phyloP scores from a whole-genome alignment of 2,329 filamentous ascomycete species.

The Zalaria obscura region DNA sequence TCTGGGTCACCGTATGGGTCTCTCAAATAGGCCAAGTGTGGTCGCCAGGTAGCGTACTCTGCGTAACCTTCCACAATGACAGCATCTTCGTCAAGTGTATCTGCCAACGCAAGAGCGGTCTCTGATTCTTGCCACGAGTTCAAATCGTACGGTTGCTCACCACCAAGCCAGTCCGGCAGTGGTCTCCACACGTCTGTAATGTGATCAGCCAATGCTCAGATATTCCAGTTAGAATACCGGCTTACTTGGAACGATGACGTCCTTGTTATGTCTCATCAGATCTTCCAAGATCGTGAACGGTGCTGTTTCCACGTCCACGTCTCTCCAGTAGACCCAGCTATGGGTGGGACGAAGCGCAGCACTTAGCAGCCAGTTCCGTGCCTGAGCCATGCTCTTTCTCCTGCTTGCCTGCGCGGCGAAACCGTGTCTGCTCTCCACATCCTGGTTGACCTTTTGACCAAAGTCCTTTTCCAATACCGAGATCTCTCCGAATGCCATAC shows the following conservation, averaged over 20 bases:
- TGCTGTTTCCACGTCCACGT: slow-evolving; percentile 95
- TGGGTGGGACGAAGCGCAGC: slow-evolving; percentile 87
- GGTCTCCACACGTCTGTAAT: slow-evolving; percentile 73
- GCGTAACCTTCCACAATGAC: slow-evolving; percentile 98
- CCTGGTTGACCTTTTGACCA: slow-evolving; percentile 92
- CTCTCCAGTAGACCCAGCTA: slow-evolving; percentile 98
- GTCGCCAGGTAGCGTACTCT: slow-evolving; percentile 96
- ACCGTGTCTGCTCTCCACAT: slow-evolving; percentile 92
- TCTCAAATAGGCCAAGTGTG: slow-evolving; percentile 88
- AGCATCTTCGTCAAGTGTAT: slow-evolving; percentile 91
- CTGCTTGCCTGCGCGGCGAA: slow-evolving; percentile 90
- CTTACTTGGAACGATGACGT: slow-evolving; percentile 95
- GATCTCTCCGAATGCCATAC: slow-evolving; percentile 83
- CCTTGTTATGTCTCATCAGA: slow-evolving; percentile 96
- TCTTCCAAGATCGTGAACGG: slow-evolving; percentile 95
- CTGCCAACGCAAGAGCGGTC: slow-evolving; percentile 81
- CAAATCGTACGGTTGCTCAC: slow-evolving; percentile 93
- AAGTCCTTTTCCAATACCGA: slow-evolving; percentile 98
- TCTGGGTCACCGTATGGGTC: slow-evolving; percentile 96
- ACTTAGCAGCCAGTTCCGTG: slow-evolving; percentile 90
- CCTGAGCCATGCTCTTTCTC: slow-evolving; percentile 95
- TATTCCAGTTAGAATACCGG: slow-evolving; percentile 25
- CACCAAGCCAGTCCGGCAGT: slow-evolving; percentile 96
- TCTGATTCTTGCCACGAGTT: slow-evolving; percentile 99
- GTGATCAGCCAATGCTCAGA: slow-evolving; percentile 7